Evolutionary conservation across 345 rosid species (phyloP), one percentile per base, ranked within the genome.

Genomic region (Firmiana major): DNA sequence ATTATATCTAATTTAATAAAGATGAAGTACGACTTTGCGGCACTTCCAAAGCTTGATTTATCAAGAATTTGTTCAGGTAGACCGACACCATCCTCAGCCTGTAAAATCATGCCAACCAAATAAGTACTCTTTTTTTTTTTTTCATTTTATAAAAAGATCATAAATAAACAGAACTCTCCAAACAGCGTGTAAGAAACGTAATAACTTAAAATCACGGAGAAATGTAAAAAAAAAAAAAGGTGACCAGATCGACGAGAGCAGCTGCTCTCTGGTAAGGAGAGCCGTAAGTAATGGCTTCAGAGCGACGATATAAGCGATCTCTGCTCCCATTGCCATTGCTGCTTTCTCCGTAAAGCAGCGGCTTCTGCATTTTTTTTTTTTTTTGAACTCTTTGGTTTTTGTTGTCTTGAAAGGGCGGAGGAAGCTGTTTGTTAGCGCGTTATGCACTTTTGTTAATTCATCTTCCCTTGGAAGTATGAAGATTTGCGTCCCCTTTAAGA

Each of bases 11-110:
- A 87, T 26, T 80, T 85, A 26, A 82, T 85, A 81, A 84, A 96
- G 71, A 83, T 0, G 66, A 96, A 96, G 80, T 96, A 96, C 75
- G 67, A 72, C 79, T 86, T 92, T 17, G 92, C 90, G 80, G 91
- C 84, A 66, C 77, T 82, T 42, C 83, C 93, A 16, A 96, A 96
- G 83, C 85, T 83, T 26, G 91, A 77, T 55, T 89, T 89, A 66
- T 91, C 92, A 57, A 96, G 98, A 63, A 96, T 85, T 83, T 96
- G 84, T 86, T 91, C 98, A 0, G 99, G 97, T 42, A 96, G 83
- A 12, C 99, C 99, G 38, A 91, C 81, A 40, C 99, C 98, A 84
- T 96, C 99, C 86, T 88, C 97, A 73, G 98, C 98, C 99, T 96
- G 84, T 63, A 79, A 46, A 75, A 48, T 16, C 68, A 74, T 48